phyloP scores from a whole-genome alignment of 371 early-diverging fungal genomes.

The Lichtheimia ramosa region DNA sequence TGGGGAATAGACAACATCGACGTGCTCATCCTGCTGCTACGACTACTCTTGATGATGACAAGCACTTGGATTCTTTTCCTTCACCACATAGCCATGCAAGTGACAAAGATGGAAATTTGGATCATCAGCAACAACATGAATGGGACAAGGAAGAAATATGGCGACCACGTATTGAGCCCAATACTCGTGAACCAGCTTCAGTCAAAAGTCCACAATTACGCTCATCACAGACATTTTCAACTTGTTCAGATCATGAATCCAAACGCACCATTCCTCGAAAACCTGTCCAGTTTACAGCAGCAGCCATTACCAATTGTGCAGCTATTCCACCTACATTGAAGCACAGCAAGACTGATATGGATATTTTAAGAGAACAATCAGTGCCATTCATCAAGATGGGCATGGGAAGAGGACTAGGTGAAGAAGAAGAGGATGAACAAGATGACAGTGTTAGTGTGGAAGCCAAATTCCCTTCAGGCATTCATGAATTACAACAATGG shows the following conservation, averaged over 20 bases:
- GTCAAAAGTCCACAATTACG: no score
- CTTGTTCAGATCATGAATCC: no score
- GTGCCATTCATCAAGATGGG: constrained; percentile 20
- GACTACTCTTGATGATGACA: background rate
- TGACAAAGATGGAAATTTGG: background rate
- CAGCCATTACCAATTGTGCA: no score
- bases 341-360: constrained; percentile 20
- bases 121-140: constrained; percentile 1
- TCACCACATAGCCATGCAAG: background rate
- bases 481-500: constrained; percentile 8
- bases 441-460: background rate
- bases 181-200: no score
- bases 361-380: constrained; percentile 12
- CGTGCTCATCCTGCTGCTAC: background rate
- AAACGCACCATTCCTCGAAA: background rate
- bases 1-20: background rate
- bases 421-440: constrained; percentile 1
- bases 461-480: background rate
- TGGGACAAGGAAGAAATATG: background rate
- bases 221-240: no score
- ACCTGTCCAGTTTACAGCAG: background rate
- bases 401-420: background rate
- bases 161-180: background rate
- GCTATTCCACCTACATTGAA: no score
- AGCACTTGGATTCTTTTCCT: background rate